Conservation (phyloP, 306 rosid species). For the Ammopiptanthus mongolicus region DNA sequence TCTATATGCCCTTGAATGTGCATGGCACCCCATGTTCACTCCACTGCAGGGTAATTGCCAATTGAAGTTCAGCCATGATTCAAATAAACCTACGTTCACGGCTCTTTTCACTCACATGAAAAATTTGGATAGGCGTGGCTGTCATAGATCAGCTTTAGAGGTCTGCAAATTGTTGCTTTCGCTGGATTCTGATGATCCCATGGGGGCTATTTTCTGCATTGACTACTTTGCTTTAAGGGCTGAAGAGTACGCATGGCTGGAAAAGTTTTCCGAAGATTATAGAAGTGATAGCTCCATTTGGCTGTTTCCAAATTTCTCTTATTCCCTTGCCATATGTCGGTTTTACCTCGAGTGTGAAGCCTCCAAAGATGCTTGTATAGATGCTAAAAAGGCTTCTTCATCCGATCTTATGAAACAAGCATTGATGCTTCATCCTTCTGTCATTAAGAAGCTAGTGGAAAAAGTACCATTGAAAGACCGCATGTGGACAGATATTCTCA, state of each 20-base stretch:
- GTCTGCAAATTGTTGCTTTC: constrained; percentile 91
- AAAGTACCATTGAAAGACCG: constrained; percentile 93
- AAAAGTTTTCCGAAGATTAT: constrained; percentile 75
- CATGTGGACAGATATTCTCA: constrained; percentile 56
- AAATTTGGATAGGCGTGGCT: constrained; percentile 88
- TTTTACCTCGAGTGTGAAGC: constrained; percentile 66
- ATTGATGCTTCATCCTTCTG: constrained; percentile 91
- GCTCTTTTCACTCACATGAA: constrained; percentile 87
- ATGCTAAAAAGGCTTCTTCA: constrained; percentile 54
- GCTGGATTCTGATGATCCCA: constrained; percentile 85
- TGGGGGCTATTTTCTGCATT: constrained; percentile 86
- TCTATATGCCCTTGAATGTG: constrained; percentile 89
- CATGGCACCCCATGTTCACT: constrained; percentile 89
- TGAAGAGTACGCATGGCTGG: constrained; percentile 91
- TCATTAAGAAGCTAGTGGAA: constrained; percentile 65
- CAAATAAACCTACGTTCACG: constrained; percentile 64
- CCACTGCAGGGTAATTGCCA: constrained; percentile 86
- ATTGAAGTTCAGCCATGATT: constrained; percentile 67
- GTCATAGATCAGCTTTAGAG: constrained; percentile 95
- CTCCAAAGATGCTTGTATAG: constrained; percentile 25
- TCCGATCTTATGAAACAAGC: constrained; percentile 94
- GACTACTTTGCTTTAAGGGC: constrained; percentile 89
- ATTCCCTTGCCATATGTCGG: constrained; percentile 81
- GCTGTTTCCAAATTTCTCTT: constrained; percentile 91
- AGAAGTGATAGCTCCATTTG: constrained; percentile 77